Base-by-base conservation (phyloP, 768 basidiomycete species). In the Xerocomus brunneocitrinus region DNA sequence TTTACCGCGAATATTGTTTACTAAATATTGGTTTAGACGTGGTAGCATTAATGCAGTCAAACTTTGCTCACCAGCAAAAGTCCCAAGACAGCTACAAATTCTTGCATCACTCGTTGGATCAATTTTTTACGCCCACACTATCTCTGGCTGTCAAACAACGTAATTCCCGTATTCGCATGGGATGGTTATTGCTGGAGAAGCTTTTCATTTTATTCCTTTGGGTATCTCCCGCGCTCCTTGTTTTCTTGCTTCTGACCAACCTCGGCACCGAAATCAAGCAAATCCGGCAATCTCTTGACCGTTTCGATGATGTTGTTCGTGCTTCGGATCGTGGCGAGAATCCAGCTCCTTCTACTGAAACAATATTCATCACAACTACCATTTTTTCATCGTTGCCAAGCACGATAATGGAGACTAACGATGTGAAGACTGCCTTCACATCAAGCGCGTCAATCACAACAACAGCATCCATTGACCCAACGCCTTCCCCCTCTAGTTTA, bases 91-190 rank as follows among this genome's bases (percentile, higher is more conserved):
- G 79, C 38, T 68, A 72, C 54, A 75, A 71, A 58, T 68, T 89
- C 8, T 67, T 83, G 36, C 82, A 82, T 52, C 83, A 79, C 62
- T 79, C 77, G 14, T 64, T 81, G 60, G 76, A 78, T 50, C 79
- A 75, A 57, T 80, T 78, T 60, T 85, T 84, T 65, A 75, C 78
- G 60, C 84, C 87, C 3, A 73, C 71, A 24, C 64, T 87, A 12
- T 75, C 73, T 39, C 49, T 85, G 25, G 60, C 60, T 14, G 47
- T 52, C 22, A 58, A 58, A 46, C 56, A 47, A 4, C 16, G 52
- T 19, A 28, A 48, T 38, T 31, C 57, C 14, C 50, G 27, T 31
- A 6, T 56, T 52, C 48, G 19, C 49, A 47, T 50, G 45, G 48
- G 59, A 49, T 56, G 55, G 46, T 22, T 48, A 13, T 54, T 53